Evolutionary conservation across 2,329 filamentous ascomycete species (phyloP).

Genomic region (Stagonosporopsis tanaceti): DNA sequence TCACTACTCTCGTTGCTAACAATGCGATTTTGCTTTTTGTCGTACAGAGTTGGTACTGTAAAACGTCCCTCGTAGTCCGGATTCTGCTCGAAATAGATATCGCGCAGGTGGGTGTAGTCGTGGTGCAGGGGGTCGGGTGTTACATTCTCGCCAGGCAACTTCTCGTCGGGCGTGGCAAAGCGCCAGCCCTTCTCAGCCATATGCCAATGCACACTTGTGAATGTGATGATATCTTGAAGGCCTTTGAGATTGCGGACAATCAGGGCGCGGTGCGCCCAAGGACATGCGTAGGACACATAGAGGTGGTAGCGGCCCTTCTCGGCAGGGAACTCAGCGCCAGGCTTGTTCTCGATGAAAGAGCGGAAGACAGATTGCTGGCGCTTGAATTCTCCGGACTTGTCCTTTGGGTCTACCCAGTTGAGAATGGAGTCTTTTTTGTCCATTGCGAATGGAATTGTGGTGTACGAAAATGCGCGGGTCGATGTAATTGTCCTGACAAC

Average conservation of each 20-base stretch:
- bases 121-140: conserved; percentile 69
- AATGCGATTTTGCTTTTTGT: conserved; percentile 76
- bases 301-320: conserved; percentile 94
- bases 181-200: conserved; percentile 82
- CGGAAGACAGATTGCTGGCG: conserved; percentile 85
- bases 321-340: conserved; percentile 77
- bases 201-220: conserved; percentile 92
- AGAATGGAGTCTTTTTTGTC: conserved; percentile 65
- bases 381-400: conserved; percentile 91
- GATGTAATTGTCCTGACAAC: conserved; percentile 17
- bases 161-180: conserved; percentile 73
- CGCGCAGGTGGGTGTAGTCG: conserved; percentile 75
- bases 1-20: conserved; percentile 93
- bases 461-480: conserved; percentile 24
- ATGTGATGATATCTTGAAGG: conserved; percentile 80
- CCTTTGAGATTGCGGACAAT: conserved; percentile 92
- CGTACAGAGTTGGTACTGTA: conserved; percentile 87
- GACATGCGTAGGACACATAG: conserved; percentile 93
- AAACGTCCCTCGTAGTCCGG: conserved; percentile 78
- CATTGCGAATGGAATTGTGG: conserved; percentile 19
- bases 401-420: conserved; percentile 80
- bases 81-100: conserved; percentile 81
- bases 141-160: conserved; percentile 63
- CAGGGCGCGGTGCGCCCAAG: conserved; percentile 89
- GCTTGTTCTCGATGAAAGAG: conserved; percentile 76